Conservation (phyloP, 352 stramenopile genomes). For the Phytophthora ohioensis region DNA sequence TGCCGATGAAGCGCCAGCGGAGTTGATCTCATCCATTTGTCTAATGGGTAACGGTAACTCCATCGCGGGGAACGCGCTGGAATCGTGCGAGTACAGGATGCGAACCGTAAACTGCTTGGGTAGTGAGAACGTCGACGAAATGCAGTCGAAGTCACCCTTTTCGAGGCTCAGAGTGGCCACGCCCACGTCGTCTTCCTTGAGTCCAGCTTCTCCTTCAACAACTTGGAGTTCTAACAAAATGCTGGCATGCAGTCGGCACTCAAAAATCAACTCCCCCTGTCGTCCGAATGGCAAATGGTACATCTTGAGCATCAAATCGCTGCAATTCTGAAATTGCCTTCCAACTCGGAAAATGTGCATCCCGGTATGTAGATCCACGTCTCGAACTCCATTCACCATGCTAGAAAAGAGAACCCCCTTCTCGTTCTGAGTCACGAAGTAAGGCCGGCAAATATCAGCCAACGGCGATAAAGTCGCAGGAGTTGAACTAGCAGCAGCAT, state of each 20-base stretch:
- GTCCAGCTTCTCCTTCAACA: slow-evolving; percentile 30
- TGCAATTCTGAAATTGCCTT: slow-evolving; percentile 67
- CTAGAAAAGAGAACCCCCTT: slow-evolving; percentile 90
- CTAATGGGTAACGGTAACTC: slow-evolving; percentile 32
- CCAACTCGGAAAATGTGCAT: slow-evolving; percentile 73
- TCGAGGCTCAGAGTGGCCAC: slow-evolving; percentile 63
- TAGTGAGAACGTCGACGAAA: slow-evolving; percentile 73
- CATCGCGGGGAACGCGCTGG: slow-evolving; percentile 59
- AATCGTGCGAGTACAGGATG: slow-evolving; percentile 60
- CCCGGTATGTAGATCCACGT: slow-evolving; percentile 64
- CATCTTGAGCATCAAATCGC: slow-evolving; percentile 85
- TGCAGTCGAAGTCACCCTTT: slow-evolving; percentile 85
- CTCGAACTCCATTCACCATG: slow-evolving; percentile 82
- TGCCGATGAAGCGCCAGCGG: not conserved
- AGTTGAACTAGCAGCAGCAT: slow-evolving; percentile 8
- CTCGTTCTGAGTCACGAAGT: slow-evolving; percentile 90
- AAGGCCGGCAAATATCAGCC: slow-evolving; percentile 65
- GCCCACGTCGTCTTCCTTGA: slow-evolving; percentile 45
- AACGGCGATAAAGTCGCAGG: slow-evolving; percentile 19
- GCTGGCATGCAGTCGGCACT: slow-evolving; percentile 74
- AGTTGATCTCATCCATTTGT: slow-evolving; percentile 34
- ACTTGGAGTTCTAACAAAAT: slow-evolving; percentile 75
- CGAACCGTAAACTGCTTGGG: slow-evolving; percentile 74
- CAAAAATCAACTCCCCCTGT: slow-evolving; percentile 85
- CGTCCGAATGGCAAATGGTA: slow-evolving; percentile 89